These are phyloP conservation scores for Dendrocalamus latiflorus DNA, from an alignment of 202 grass and related monocot genomes.

Conservation along the genomic window DNA sequence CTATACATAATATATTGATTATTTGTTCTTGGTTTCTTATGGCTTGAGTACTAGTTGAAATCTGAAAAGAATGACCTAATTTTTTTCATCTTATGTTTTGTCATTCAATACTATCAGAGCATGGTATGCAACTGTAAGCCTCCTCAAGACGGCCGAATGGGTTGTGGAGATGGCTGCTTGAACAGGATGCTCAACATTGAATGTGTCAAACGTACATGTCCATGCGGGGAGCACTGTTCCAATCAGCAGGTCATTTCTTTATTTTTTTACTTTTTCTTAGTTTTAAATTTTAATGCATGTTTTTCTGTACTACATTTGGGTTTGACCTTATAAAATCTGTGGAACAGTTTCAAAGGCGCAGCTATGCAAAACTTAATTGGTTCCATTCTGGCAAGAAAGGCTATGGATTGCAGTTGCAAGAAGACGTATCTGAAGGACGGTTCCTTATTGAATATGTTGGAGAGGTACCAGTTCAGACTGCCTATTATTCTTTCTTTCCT, in stretches of 20 bases:
- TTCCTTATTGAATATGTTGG: constrained; percentile 99
- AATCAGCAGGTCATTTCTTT: constrained; percentile 66
- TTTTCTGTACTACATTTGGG: constrained; percentile 14
- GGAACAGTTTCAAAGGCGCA: constrained; percentile 84
- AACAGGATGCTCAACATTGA: constrained; percentile 93
- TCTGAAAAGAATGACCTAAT: background rate
- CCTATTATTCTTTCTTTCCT: background rate
- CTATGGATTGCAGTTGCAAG: constrained; percentile 66
- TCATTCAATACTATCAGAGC: constrained; percentile 51
- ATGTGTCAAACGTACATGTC: constrained; percentile 81
- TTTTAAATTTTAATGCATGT: constrained; percentile 16
- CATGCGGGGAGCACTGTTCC: constrained; percentile 81
- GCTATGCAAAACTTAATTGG: constrained; percentile 73
- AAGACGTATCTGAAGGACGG: constrained; percentile 68
- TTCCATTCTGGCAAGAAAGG: constrained; percentile 88
- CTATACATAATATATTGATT: constrained; percentile 9
- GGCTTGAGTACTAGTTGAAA: background rate
- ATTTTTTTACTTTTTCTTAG: background rate
- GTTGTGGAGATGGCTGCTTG: constrained; percentile 84
- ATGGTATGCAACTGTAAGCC: constrained; percentile 96
- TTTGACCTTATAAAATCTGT: constrained; percentile 32
- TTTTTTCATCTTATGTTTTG: constrained; percentile 11
- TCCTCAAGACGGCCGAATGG: constrained; percentile 58
- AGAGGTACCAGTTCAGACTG: constrained; percentile 53
- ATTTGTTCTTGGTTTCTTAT: constrained; percentile 1